Evolutionary conservation across 2,329 filamentous ascomycete genomes (phyloP), one percentile per base, ranked within the genome.

Genomic region (Aspergillus pseudoglaucus): DNA sequence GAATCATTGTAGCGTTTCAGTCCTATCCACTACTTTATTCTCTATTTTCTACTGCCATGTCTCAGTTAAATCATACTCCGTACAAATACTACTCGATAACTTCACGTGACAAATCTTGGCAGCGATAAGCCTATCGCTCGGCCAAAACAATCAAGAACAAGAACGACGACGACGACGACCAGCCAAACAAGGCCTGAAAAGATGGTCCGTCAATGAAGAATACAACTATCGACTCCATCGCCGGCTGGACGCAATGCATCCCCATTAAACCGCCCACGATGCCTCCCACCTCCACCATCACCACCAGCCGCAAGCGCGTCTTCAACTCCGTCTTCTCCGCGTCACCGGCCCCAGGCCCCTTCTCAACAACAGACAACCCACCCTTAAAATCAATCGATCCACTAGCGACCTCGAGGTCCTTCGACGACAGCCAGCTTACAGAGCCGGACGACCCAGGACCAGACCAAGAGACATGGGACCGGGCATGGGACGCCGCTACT

Each of bases 281-380:
- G 62, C 42, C 59, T 18, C 55, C 57, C 18, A 57, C 57, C 42
- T 48, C 46, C 30, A 55, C 63, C 42, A 53, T 61, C 45, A 56
- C 55, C 48, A 48, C 46, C 47, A 53, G 57, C 48, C 67, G 66
- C 52, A 66, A 65, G 57, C 70, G 69, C 53, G 64, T 74, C 18
- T 72, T 73, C 54, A 60, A 59, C 47, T 72, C 71, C 10, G 70
- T 74, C 42, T 73, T 74, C 51, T 62, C 70, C 42, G 62, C 68
- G 44, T 57, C 67, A 30, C 25, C 25, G 46, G 64, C 64, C 15
- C 54, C 64, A n/a, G 62, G 64, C 46, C 60, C 60, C 54, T 60
- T 59, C 47, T 50, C 62, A 37, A 55, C 66, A 15, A 59, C 59
- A 7, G 61, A 59, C n/a, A 57, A 59, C 15, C 51, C 53, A 48